A percentile compares a stretch with the other conserved stretches of the same genome.
Evolutionary conservation across 257 asterid species (phyloP).

Genomic region (Penstemon barbatus): DNA sequence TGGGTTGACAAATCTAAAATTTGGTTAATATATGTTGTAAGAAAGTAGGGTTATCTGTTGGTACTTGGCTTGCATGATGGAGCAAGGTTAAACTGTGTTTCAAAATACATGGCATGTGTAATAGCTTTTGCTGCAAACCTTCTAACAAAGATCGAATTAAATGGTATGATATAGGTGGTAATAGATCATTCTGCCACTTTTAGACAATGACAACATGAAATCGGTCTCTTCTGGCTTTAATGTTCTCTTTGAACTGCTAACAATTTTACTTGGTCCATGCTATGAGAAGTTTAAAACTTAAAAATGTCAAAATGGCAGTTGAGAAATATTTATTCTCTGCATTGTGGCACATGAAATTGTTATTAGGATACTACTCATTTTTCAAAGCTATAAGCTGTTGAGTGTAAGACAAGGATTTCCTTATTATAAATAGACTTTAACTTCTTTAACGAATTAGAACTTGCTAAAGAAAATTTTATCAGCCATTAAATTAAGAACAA

Average conservation of each 20-base stretch:
- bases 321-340: neutral
- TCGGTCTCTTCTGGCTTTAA: neutral
- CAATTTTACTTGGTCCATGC: no score
- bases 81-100: neutral
- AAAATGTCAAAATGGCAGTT: no score
- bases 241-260: neutral
- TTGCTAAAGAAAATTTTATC: no score
- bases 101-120: neutral
- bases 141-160: no score
- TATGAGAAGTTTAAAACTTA: no score
- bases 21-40: neutral
- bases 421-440: neutral
- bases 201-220: neutral
- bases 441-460: neutral
- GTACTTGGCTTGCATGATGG: constrained; percentile 11
- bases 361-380: no score
- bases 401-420: neutral
- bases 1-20: neutral
- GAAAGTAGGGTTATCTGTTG: neutral
- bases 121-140: no score
- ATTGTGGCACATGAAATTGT: neutral
- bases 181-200: neutral
- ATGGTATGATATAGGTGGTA: neutral
- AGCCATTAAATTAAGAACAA: no score
- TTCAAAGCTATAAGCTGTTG: no score